Percentiles rank a stretch among this genome's conserved stretches.
phyloP scores from a whole-genome alignment of 2,329 filamentous ascomycete species.

The Cordyceps javanica region DNA sequence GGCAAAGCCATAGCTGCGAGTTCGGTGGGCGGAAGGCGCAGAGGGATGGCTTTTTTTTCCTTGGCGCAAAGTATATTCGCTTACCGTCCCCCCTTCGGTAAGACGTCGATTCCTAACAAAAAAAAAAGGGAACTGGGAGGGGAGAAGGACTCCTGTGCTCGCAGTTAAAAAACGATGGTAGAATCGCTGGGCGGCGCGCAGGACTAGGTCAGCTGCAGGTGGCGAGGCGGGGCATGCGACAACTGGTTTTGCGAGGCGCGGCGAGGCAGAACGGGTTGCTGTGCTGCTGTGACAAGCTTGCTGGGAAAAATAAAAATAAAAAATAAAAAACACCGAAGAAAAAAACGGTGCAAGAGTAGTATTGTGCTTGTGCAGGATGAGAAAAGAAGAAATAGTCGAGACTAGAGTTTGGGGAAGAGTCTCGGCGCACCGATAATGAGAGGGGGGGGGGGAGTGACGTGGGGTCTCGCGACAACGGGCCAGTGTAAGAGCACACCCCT shows the following conservation, averaged over 20 bases:
- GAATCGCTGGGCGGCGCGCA: not conserved
- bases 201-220: constrained; percentile 4
- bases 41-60: not conserved
- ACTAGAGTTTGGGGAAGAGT: not conserved
- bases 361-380: not conserved
- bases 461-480: not conserved
- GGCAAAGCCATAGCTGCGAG: constrained; percentile 61
- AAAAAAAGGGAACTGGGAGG: not conserved
- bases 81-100: not conserved
- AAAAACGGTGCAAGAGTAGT: not conserved
- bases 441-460: not conserved
- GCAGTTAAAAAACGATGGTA: not conserved
- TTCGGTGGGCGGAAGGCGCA: not conserved
- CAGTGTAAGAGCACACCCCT: not conserved
- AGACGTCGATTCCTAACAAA: not conserved
- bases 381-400: not conserved
- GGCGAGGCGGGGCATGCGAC: constrained; percentile 9
- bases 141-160: not conserved
- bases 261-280: not conserved
- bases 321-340: too few species aligned
- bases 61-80: not conserved
- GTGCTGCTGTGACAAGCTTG: not conserved
- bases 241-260: not conserved
- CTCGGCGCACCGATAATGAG: not conserved
- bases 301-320: not conserved